These are phyloP conservation scores for Kodamaea sp. DNA, from an alignment of 1,139 yeast species.

Conservation along the genomic window DNA sequence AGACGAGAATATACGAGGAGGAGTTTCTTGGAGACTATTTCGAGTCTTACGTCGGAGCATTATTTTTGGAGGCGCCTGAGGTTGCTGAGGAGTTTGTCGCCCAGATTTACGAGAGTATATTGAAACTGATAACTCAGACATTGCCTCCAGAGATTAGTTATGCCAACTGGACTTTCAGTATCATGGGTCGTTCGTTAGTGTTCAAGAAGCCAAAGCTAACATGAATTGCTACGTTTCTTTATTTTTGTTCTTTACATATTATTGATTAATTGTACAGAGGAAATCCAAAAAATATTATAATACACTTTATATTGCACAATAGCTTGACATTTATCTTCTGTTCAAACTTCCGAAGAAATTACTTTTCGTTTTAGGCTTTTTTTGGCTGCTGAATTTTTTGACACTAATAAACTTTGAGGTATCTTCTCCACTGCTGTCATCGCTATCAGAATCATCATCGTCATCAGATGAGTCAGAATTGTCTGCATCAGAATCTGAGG, in stretches of 20 bases:
- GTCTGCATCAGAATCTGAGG: slow-evolving; percentile 18
- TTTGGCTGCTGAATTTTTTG: slow-evolving; percentile 11
- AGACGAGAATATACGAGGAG: slow-evolving; percentile 37
- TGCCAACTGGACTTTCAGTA: slow-evolving; percentile 17
- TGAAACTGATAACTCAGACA: slow-evolving; percentile 27
- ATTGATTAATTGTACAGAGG: slow-evolving; percentile 3
- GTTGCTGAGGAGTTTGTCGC: slow-evolving; percentile 38
- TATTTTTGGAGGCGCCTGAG: slow-evolving; percentile 41
- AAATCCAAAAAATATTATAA: no score
- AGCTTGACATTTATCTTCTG: neutral
- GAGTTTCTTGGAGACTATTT: slow-evolving; percentile 48
- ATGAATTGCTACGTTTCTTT: slow-evolving; percentile 1
- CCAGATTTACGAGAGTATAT: slow-evolving; percentile 33
- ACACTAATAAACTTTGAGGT: slow-evolving; percentile 17
- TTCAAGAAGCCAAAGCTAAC: slow-evolving; percentile 10
- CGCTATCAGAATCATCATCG: slow-evolving; percentile 15
- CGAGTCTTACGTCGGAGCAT: slow-evolving; percentile 48
- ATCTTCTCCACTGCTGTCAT: slow-evolving; percentile 12
- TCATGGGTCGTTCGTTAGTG: slow-evolving; percentile 18
- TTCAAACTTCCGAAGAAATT: slow-evolving; percentile 15
- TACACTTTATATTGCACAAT: slow-evolving; percentile 1
- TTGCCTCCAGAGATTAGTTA: slow-evolving; percentile 19
- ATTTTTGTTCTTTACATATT: neutral
- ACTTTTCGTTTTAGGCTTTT: slow-evolving; percentile 11
- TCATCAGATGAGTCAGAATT: slow-evolving; percentile 12